Evolutionary conservation across 202 grass and related monocot genomes (phyloP).

Genomic region (Thinopyrum obtusiflorum): DNA sequence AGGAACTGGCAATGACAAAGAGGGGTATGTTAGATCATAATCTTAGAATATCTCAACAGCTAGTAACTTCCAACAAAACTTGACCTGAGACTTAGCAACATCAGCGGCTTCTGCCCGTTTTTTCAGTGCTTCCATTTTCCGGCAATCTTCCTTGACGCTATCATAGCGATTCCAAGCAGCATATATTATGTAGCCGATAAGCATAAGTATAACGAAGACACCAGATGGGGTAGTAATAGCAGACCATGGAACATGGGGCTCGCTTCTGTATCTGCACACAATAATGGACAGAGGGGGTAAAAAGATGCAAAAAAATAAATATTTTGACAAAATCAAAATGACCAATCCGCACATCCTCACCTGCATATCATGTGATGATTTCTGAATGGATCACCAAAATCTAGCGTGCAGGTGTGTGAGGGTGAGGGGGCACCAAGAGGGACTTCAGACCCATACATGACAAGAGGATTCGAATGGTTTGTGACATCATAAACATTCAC

Average conservation of each 20-base stretch:
- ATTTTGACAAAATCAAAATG: constrained; percentile 15
- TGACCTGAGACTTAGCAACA: constrained; percentile 98
- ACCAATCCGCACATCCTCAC: constrained; percentile 31
- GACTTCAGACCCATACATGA: constrained; percentile 91
- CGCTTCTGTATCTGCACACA: constrained; percentile 72
- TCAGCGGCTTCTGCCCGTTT: constrained; percentile 90
- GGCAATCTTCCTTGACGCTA: constrained; percentile 92
- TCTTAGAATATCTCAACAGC: background rate
- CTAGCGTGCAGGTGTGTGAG: constrained; percentile 67
- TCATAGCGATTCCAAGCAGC: constrained; percentile 92
- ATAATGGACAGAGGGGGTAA: constrained; percentile 19
- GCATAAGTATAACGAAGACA: constrained; percentile 71
- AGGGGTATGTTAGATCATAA: constrained; percentile 28
- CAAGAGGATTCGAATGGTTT: constrained; percentile 68
- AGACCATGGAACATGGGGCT: constrained; percentile 60
- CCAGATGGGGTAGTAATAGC: constrained; percentile 71
- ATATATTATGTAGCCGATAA: constrained; percentile 77
- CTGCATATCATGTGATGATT: constrained; percentile 96
- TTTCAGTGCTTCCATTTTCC: constrained; percentile 87
- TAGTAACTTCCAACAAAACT: constrained; percentile 19
- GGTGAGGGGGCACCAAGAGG: constrained; percentile 57
- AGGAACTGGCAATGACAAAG: constrained; percentile 75
- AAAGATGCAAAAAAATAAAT: background rate
- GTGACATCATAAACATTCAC: constrained; percentile 99
- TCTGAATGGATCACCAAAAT: constrained; percentile 94